Conservation (phyloP, 371 early-diverging fungal species). For the Haplosporangium sp. region DNA sequence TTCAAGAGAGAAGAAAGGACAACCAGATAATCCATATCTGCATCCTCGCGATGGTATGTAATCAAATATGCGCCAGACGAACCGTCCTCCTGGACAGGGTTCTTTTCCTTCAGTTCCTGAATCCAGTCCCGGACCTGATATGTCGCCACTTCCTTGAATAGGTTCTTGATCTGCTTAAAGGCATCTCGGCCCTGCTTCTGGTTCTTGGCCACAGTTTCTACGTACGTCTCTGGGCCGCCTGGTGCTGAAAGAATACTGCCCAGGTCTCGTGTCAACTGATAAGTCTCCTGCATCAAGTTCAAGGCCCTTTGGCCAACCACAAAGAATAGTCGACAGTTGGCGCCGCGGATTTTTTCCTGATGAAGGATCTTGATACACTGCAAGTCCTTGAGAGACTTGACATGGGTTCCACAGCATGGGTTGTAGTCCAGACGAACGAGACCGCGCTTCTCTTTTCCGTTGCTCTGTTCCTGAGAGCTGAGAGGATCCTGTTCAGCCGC, state of each 20-base stretch:
- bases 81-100: constrained; percentile 7
- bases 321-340: constrained; percentile 76
- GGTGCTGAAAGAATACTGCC: constrained; percentile 65
- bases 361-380: constrained; percentile 73
- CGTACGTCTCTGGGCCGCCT: constrained; percentile 65
- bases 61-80: constrained; percentile 23
- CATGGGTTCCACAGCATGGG: constrained; percentile 89
- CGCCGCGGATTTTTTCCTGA: constrained; percentile 77
- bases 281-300: constrained; percentile 57
- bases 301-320: constrained; percentile 74
- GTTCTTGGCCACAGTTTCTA: constrained; percentile 63
- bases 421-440: constrained; percentile 66
- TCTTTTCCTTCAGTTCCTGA: constrained; percentile 48
- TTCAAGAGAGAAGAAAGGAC: constrained; percentile 53
- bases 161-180: constrained; percentile 58
- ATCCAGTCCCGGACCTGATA: constrained; percentile 58
- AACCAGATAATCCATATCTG: constrained; percentile 68
- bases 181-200: constrained; percentile 58
- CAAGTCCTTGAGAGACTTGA: constrained; percentile 67
- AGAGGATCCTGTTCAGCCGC: constrained; percentile 39
- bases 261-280: constrained; percentile 62
- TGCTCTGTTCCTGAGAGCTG: background rate
- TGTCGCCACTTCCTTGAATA: constrained; percentile 62
- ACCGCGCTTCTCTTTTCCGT: constrained; percentile 8
- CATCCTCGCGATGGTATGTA: constrained; percentile 67